Evolutionary conservation across 805 yeast species (phyloP), one percentile per base, ranked within the genome.

Genomic region (Zygosaccharomyces gambellarensis): DNA sequence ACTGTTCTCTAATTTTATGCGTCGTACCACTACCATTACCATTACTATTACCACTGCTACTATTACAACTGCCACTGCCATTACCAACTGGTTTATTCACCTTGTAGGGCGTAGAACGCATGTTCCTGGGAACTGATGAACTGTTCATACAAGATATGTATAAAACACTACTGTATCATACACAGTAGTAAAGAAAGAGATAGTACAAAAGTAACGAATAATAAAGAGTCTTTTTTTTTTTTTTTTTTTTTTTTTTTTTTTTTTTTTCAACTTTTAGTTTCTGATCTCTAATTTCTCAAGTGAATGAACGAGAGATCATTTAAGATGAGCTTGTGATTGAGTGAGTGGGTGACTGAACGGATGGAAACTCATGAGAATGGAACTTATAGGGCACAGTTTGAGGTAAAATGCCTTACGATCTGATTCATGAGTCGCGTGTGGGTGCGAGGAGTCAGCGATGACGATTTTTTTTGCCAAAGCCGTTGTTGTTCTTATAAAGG

Each of bases 1-100:
- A 75, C 59, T 79, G 71, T 39, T 71, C 71, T 46, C 79, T 68
- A 25, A 74, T 74, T 47, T 64, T 59, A 46, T 65, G 71, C 0
- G 79, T 75, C 4, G 76, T 68, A 5, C 79, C 78, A 21, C 52
- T 55, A 12, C 21, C 36, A 17, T n/a, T 31, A n/a, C 36, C 25
- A 23, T 23, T 22, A 2, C 40, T n/a, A 21, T 5, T 11, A 39
- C 30, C 42, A 27, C 21, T 32, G 9, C 28, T 8, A 25, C 36
- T 17, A 17, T n/a, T 12, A 31, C 36, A n/a, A 23, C 5, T 22
- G 12, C 40, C 28, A 21, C 19, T 11, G 22, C 30, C 14, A 14
- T 39, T 34, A 22, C 45, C 36, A 17, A 40, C 41, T 21, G 43
- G 34, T 14, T 48, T 48, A 28, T 39, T 36, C 29, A 48, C 47